Conservation (phyloP, 192 early-diverging fungal genomes). For the Phlyctochytrium planicorne region DNA sequence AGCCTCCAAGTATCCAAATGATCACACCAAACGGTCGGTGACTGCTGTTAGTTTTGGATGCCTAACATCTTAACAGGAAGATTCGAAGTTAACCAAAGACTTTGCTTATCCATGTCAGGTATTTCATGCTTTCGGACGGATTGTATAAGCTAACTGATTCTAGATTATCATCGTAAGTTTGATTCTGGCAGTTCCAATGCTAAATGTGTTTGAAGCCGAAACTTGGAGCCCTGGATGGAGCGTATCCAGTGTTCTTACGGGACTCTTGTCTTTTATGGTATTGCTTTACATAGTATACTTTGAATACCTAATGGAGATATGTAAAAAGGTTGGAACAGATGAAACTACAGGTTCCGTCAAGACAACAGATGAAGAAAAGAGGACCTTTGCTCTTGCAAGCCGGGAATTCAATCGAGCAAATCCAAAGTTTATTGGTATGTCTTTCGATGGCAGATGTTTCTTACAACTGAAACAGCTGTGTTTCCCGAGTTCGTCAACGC, state of each 20-base stretch:
- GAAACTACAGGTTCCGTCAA: conserved; percentile 87
- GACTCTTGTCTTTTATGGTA: conserved; percentile 96
- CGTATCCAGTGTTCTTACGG: conserved; percentile 93
- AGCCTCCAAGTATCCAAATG: conserved; percentile 55
- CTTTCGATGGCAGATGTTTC: too few species aligned
- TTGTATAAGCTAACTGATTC: too few species aligned
- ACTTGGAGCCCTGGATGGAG: conserved; percentile 97
- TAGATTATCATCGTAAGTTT: conserved; percentile 69
- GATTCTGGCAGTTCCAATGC: background rate
- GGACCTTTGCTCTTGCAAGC: conserved; percentile 71
- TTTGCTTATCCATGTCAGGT: conserved; percentile 97
- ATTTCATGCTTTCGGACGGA: too few species aligned
- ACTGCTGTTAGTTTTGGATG: background rate
- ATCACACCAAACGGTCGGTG: conserved; percentile 52
- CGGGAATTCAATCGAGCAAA: conserved; percentile 76
- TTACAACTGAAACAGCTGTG: too few species aligned
- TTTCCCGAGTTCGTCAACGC: background rate
- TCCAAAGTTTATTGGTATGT: conserved; percentile 56
- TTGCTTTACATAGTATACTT: conserved; percentile 19
- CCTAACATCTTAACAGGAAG: conserved; percentile 53
- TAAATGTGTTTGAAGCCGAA: conserved; percentile 28
- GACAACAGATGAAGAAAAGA: conserved; percentile 77
- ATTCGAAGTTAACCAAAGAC: conserved; percentile 83
- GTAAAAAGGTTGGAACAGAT: conserved; percentile 65
- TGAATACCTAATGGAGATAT: background rate